These are phyloP conservation scores for Mortierella antarctica DNA, from an alignment of 192 early-diverging fungal species.

Conservation along the genomic window DNA sequence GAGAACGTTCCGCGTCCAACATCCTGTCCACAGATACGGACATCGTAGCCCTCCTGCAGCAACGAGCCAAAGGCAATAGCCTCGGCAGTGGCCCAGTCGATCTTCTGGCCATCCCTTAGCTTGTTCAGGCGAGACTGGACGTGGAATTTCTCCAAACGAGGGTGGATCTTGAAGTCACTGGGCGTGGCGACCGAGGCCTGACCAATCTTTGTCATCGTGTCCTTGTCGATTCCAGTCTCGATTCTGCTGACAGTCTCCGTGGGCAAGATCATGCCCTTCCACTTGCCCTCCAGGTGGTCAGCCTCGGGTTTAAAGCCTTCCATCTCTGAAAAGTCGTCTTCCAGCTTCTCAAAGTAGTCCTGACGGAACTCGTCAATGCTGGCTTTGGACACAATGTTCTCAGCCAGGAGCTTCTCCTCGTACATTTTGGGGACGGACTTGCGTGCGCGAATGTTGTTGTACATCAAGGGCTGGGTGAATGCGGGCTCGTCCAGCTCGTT, in stretches of 20 bases:
- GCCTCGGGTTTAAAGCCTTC: slow-evolving; percentile 69
- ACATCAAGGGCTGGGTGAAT: slow-evolving; percentile 98
- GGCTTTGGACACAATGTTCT: slow-evolving; percentile 56
- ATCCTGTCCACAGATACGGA: slow-evolving; percentile 96
- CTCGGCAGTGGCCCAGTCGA: slow-evolving; percentile 98
- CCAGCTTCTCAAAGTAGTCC: slow-evolving; percentile 69
- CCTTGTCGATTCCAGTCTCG: slow-evolving; percentile 62
- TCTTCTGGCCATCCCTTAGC: slow-evolving; percentile 69
- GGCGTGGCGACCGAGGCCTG: slow-evolving; percentile 79
- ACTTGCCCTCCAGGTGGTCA: slow-evolving; percentile 80
- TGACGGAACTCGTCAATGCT: slow-evolving; percentile 68
- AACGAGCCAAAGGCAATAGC: slow-evolving; percentile 91
- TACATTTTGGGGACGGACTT: slow-evolving; percentile 88
- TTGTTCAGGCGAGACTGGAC: slow-evolving; percentile 83
- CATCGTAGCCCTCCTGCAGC: slow-evolving; percentile 85
- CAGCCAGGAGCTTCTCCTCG: slow-evolving; percentile 78
- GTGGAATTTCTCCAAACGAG: slow-evolving; percentile 91
- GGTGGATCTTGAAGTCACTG: slow-evolving; percentile 79
- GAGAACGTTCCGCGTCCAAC: slow-evolving; percentile 98
- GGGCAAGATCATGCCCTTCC: slow-evolving; percentile 79
- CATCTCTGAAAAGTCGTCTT: slow-evolving; percentile 67
- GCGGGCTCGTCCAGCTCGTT: slow-evolving; percentile 98
- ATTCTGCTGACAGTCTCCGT: slow-evolving; percentile 61
- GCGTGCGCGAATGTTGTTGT: slow-evolving; percentile 89
- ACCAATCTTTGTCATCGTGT: slow-evolving; percentile 77